Evolutionary conservation across 371 early-diverging fungal species (phyloP), one percentile per base, ranked within the genome.

Genomic region (Mortierella sp.): DNA sequence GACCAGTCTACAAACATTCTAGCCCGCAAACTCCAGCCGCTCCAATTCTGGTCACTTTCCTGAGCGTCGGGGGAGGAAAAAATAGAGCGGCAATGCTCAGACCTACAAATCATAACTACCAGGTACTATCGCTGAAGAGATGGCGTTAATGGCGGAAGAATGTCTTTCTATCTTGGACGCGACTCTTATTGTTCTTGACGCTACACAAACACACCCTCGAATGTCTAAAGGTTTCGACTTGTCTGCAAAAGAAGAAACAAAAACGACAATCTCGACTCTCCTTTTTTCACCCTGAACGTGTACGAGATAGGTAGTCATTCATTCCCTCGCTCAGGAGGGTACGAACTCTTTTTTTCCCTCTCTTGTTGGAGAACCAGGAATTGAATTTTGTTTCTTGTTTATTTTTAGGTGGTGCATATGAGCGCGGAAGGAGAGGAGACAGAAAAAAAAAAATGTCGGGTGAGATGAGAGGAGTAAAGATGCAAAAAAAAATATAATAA

Each of bases 311-410:
- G 35, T 32, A 21, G 68, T 2, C 8, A 24, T 7, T 68, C 68
- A 68, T 2, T 68, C 41, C 12, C 6, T 32, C 38, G 8, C 27
- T 58, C n/a, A 32, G 32, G 18, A 32, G 24, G n/a, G 41, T n/a
- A 29, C 4, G 55, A 73, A 29, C 24, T 14, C 35, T 38, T 73
- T 41, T 11, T 48, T 73, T 54, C 41, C 16, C 29, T 72, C 32
- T 21, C n/a, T 70, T 6, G 4, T 54, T 73, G 71, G 43, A 43
- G 44, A 27, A 71, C 71, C 71, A n/a, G 46, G 43, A 48, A 21
- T 38, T 68, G 68, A 38, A 68, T 14, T 73, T 73, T n/a, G 24
- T 6, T 73, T 72, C 49, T 72, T 55, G 43, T 73, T 73, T 73
- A 51, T 73, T 54, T 73, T 73, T 73, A 48, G 38, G 51, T 16